Percentiles rank a stretch among this genome's conserved stretches.
Conservation (phyloP, 495 filamentous ascomycete genomes). For the Annulohypoxylon bovei region DNA sequence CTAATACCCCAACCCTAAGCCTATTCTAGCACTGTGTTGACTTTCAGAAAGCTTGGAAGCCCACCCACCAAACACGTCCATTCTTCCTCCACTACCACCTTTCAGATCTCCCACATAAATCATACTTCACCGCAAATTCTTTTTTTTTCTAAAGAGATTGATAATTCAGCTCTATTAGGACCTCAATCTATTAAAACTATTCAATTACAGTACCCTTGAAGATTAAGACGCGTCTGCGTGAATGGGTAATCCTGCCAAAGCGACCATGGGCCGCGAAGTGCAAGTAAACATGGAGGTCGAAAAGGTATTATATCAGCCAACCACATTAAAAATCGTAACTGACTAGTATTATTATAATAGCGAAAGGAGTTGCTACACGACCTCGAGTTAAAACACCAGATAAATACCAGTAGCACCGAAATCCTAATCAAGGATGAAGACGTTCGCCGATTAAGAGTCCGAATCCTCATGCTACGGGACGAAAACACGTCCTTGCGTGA, state of each 20-base stretch:
- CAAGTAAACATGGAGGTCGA: slow-evolving; percentile 55
- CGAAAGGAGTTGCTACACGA: slow-evolving; percentile 51
- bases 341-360: slow-evolving; percentile 35
- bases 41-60: slow-evolving; percentile 7
- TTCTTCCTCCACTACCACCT: slow-evolving; percentile 20
- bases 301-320: slow-evolving; percentile 45
- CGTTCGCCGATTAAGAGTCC: slow-evolving; percentile 69
- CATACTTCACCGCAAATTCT: background rate
- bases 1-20: slow-evolving; percentile 33
- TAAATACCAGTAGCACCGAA: slow-evolving; percentile 64
- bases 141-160: background rate
- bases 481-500: slow-evolving; percentile 64
- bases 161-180: background rate
- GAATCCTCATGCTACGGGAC: slow-evolving; percentile 72
- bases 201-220: background rate
- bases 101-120: background rate
- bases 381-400: slow-evolving; percentile 75
- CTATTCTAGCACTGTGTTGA: slow-evolving; percentile 48
- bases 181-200: background rate
- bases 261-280: slow-evolving; percentile 40
- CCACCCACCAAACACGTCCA: slow-evolving; percentile 38
- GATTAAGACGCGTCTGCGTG: slow-evolving; percentile 35
- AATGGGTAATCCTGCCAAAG: slow-evolving; percentile 41
- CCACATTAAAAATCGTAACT: slow-evolving; percentile 1
- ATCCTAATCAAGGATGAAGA: slow-evolving; percentile 74